Evolutionary conservation across 2,329 filamentous ascomycete species (phyloP).

Genomic region (Aureobasidium leucospermi): DNA sequence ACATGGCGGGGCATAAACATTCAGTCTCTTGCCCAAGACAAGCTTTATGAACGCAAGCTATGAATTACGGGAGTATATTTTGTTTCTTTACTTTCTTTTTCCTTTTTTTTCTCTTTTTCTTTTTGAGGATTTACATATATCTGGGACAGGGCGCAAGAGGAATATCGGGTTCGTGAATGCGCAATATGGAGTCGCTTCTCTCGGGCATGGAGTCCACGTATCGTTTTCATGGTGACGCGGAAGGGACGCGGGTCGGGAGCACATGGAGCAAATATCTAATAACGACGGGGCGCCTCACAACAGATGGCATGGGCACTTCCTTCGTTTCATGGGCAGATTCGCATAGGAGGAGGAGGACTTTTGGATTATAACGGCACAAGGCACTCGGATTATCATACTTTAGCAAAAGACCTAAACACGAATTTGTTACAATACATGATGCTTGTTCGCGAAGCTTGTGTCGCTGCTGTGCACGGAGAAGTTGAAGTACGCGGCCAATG

Average conservation of each 20-base stretch:
- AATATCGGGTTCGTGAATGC: not conserved
- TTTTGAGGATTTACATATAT: not conserved
- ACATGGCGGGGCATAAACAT: not conserved
- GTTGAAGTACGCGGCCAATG: not conserved
- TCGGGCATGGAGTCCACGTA: not conserved
- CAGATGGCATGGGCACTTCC: not conserved
- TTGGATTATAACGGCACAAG: not conserved
- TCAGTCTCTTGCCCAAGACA: not conserved
- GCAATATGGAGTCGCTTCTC: not conserved
- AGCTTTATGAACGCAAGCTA: not conserved
- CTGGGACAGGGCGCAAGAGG: not conserved
- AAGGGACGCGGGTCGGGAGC: not conserved
- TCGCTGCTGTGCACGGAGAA: not conserved
- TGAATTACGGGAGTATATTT: slow-evolving; percentile 6
- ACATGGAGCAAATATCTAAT: not conserved
- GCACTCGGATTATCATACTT: not conserved
- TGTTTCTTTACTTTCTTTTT: not conserved
- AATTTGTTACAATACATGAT: not conserved
- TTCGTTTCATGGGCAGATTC: not conserved
- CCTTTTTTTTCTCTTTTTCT: not conserved
- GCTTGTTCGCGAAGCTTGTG: not conserved
- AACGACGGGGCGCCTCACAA: not conserved
- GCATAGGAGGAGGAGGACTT: not conserved
- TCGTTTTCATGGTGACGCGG: not conserved
- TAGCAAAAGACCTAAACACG: not conserved